A percentile compares a stretch with the other conserved stretches of the same genome.
phyloP scores from a whole-genome alignment of 192 early-diverging fungal species.

The Helicostylum pulchrum region DNA sequence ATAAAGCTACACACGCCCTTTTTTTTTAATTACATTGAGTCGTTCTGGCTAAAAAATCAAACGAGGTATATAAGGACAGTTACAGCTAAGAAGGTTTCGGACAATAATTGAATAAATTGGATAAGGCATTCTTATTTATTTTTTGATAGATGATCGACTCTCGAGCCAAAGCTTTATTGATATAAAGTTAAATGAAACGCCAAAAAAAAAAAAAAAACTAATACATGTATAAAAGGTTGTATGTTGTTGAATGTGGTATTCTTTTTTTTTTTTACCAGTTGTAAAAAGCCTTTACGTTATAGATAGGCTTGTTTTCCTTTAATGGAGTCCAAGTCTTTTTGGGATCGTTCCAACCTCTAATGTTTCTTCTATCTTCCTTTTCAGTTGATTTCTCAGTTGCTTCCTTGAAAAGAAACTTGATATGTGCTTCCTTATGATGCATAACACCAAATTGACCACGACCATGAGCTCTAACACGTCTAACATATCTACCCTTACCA shows the following conservation, averaged over 20 bases:
- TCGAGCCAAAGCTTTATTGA: too few species aligned
- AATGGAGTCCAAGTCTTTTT: slow-evolving; percentile 70
- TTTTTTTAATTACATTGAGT: too few species aligned
- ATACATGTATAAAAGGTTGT: too few species aligned
- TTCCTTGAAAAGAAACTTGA: slow-evolving; percentile 81
- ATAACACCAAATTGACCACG: slow-evolving; percentile 77
- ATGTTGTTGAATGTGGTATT: neutral
- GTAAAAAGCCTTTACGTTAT: slow-evolving; percentile 65
- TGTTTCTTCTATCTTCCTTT: slow-evolving; percentile 45
- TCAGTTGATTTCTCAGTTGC: slow-evolving; percentile 32
- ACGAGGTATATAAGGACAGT: too few species aligned
- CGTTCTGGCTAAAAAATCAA: too few species aligned
- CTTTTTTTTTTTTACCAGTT: slow-evolving; percentile 61
- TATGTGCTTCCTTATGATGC: slow-evolving; percentile 70
- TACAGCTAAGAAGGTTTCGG: too few species aligned
- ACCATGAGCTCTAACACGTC: slow-evolving; percentile 73
- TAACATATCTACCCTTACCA: slow-evolving; percentile 78
- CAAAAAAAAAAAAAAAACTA: too few species aligned
- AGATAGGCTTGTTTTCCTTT: slow-evolving; percentile 69
- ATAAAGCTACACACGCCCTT: too few species aligned
- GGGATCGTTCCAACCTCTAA: slow-evolving; percentile 62
- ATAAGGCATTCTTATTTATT: too few species aligned
- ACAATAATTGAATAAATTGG: too few species aligned
- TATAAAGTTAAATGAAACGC: too few species aligned
- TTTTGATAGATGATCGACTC: too few species aligned